Evolutionary conservation across 1,284 basidiomycete species (phyloP).

Genomic region (Ustilago sp.): DNA sequence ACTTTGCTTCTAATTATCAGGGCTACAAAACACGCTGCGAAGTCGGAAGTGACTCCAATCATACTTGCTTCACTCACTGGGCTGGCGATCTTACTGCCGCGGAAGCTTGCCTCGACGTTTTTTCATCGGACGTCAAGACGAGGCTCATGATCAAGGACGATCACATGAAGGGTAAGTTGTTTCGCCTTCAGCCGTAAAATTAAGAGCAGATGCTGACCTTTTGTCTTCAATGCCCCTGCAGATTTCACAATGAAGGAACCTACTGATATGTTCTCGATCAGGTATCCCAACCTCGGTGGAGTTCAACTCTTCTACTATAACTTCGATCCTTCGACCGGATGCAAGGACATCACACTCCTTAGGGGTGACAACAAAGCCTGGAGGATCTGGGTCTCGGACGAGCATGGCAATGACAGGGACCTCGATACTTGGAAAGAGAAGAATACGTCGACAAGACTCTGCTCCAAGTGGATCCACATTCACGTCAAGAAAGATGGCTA

Average conservation of each 20-base stretch:
- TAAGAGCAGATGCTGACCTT: too few relatives aligned
- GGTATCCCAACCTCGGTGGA: neutral
- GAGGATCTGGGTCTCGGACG: conserved; percentile 26
- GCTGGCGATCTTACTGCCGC: neutral
- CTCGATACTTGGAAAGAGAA: neutral
- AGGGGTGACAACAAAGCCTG: neutral
- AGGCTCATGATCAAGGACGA: neutral
- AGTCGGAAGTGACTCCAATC: neutral
- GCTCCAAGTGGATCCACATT: conserved; percentile 26
- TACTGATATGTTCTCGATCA: too few relatives aligned
- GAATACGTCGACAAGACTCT: neutral
- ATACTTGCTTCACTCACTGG: conserved; percentile 6
- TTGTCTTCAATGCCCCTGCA: too few relatives aligned
- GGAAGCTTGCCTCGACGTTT: neutral
- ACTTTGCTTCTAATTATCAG: neutral
- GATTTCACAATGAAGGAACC: too few relatives aligned
- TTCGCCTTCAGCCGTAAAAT: too few relatives aligned
- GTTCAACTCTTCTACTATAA: conserved; percentile 1
- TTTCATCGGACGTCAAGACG: neutral
- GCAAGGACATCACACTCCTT: neutral
- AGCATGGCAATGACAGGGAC: conserved; percentile 4
- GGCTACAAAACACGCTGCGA: neutral
- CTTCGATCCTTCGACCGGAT: conserved; percentile 1
- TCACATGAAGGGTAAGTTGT: too few relatives aligned
- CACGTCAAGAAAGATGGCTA: conserved; percentile 7